Evolutionary conservation across 495 filamentous ascomycete genomes (phyloP), one percentile per base, ranked within the genome.

Genomic region (Trichoderma erinaceum): DNA sequence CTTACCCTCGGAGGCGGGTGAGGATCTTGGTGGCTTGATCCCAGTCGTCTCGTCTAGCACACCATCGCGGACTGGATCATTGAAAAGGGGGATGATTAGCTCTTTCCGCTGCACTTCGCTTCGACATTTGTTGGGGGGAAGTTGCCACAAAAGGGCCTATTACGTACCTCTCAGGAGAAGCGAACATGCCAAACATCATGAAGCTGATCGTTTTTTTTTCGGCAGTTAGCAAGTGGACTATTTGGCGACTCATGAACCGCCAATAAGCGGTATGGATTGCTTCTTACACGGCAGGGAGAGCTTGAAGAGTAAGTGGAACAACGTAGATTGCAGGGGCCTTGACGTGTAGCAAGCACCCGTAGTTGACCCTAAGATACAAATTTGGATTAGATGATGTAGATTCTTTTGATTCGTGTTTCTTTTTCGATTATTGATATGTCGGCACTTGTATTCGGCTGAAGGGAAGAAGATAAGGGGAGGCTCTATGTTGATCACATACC

Each of bases 281-380:
- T 23, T 70, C 66, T 61, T 69, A 64, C 23, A 87, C 68, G 0
- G 87, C 86, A 4, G 88, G 88, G 0, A 90, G 77, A 18, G 78
- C 82, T 71, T 90, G 88, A 68, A 89, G 78, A 18, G 85, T 78
- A 2, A 91, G 79, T 6, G 89, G 88, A 5, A 89, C 79, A 71
- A 87, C 80, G 77, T 85, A 89, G 68, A 82, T 80, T 46, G 82
- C 74, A 10, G 80, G 74, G 43, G 84, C 86, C 0, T 71, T 71
- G 63, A 84, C 71, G 71, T 87, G 82, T 44, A 86, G 74, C 41
- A 85, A 78, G 38, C 80, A 79, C 66, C 85, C 84, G 70, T 89
- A 88, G 75, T 89, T 88, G 68, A 87, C 82, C 84, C 66, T 67
- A 35, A 41, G 83, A 84, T 58, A 13, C 12, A 10, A 66, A 18